Conservation (phyloP, 2,329 filamentous ascomycete genomes). For the Pseudogymnoascus sp. region DNA sequence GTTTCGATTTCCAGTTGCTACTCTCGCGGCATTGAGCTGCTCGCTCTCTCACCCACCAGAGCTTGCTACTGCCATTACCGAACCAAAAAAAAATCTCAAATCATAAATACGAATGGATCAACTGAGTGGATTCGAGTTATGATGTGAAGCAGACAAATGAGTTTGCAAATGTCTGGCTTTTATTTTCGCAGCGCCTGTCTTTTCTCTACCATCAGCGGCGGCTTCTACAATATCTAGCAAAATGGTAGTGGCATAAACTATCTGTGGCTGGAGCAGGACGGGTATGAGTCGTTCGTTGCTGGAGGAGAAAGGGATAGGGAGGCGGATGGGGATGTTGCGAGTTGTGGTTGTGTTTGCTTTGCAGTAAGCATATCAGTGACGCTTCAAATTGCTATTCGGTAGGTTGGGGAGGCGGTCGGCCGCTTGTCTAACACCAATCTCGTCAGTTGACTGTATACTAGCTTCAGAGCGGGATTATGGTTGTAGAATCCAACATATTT, state of each 20-base stretch:
- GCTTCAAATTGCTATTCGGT: too few relatives aligned
- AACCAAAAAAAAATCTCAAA: slow-evolving; percentile 23
- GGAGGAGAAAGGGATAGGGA: too few relatives aligned
- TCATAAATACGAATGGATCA: slow-evolving; percentile 17
- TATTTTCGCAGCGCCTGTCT: slow-evolving; percentile 53
- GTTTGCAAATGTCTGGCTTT: slow-evolving; percentile 55
- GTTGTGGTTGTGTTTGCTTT: too few relatives aligned
- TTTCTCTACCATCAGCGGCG: slow-evolving; percentile 60
- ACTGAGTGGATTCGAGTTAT: slow-evolving; percentile 24
- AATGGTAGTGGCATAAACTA: slow-evolving; percentile 55
- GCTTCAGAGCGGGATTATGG: too few relatives aligned
- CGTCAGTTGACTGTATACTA: too few relatives aligned
- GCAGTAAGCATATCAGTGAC: too few relatives aligned
- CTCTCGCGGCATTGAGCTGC: neutral
- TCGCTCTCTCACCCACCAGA: neutral
- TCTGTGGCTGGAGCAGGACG: slow-evolving; percentile 59
- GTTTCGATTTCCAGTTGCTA: neutral
- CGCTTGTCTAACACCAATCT: too few relatives aligned
- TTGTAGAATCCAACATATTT: too few relatives aligned
- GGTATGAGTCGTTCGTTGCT: slow-evolving; percentile 60
- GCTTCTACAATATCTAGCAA: slow-evolving; percentile 56
- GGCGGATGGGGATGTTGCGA: too few relatives aligned
- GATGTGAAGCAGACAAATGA: slow-evolving; percentile 26
- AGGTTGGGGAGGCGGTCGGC: too few relatives aligned
- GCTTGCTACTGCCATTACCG: slow-evolving; percentile 10